Evolutionary conservation across 1,284 basidiomycete genomes (phyloP), one percentile per base, ranked within the genome.

Genomic region (Tremellales sp.): DNA sequence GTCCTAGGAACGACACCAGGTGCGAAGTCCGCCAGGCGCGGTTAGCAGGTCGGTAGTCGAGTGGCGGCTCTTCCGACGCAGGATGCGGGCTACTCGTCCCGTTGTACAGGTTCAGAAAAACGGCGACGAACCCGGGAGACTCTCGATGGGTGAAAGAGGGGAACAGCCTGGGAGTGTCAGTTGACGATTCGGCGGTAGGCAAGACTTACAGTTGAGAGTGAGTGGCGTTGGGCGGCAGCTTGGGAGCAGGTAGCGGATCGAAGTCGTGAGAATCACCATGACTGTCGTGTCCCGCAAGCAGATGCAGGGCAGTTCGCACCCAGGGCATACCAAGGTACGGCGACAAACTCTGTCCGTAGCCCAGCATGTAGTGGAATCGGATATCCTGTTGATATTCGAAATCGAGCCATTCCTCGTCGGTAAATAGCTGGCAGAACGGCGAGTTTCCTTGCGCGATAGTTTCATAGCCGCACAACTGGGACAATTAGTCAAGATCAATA

Each of bases 141-240:
- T 76, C 74, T 22, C 74, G 66, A 50, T 76, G 74, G 0, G 74
- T 74, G 53, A 76, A 73, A 34, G 70, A 74, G 6, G 68, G 58
- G 58, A 70, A 70, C 16, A 76, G 63, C 32, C 57, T 74, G 66
- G 6, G 19, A 2, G 38, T 29, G 39, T 48, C 47, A 55, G 37
- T 39, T 32, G n/a, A n/a, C 16, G 10, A 1, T 16, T n/a, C 19
- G 10, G 25, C 33, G 34, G 9, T 39, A 16, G 2, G 1, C n/a
- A 25, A 40, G 10, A 53, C 63, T 53, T 45, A 65, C 65, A 63
- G 42, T 35, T 71, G 69, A 16, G 63, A 58, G 41, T 71, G 69
- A 3, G 69, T 69, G 2, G 61, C 69, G 48, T 71, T 71, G 14
- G 69, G 69, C 9, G 69, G 69, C 0, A 67, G 43, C 43, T 62